Conservation (phyloP, 2,329 filamentous ascomycete species). For the Cladosporium sphaerospermum region DNA sequence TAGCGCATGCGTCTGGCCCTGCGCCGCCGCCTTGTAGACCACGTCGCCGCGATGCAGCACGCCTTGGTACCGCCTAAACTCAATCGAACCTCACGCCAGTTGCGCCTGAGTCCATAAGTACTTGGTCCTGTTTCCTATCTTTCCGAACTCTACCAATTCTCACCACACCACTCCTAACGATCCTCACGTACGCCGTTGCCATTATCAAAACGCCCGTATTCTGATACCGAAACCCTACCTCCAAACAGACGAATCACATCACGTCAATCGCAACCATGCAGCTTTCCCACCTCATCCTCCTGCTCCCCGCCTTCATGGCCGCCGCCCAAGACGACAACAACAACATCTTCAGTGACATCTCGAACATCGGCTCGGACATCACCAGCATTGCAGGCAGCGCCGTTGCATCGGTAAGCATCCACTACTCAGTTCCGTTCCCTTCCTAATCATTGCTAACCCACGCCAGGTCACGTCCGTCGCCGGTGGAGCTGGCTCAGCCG, state of each 20-base stretch:
- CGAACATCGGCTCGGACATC: slow-evolving; percentile 13
- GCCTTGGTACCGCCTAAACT: no score
- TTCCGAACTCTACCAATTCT: no score
- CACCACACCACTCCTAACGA: no score
- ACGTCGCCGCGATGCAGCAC: no score
- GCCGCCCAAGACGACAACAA: slow-evolving; percentile 13
- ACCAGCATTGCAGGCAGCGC: slow-evolving; percentile 11
- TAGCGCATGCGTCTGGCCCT: no score
- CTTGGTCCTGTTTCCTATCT: no score
- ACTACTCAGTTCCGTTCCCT: background rate
- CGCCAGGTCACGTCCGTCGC: slow-evolving; percentile 1
- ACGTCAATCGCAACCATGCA: slow-evolving; percentile 17
- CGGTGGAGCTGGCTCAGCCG: slow-evolving; percentile 2
- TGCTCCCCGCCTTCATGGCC: slow-evolving; percentile 18
- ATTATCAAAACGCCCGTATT: no score
- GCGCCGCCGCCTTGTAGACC: no score
- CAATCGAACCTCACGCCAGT: no score
- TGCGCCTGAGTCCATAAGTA: no score
- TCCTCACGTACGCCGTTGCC: no score
- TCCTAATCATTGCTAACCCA: background rate
- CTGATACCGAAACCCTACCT: background rate
- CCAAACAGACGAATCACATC: background rate
- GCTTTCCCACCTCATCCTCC: slow-evolving; percentile 17
- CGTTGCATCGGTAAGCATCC: background rate
- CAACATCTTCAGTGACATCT: background rate